Evolutionary conservation across 129 eudicot genomes (phyloP), one percentile per base, ranked within the genome.

Genomic region (Mikania micrantha): DNA sequence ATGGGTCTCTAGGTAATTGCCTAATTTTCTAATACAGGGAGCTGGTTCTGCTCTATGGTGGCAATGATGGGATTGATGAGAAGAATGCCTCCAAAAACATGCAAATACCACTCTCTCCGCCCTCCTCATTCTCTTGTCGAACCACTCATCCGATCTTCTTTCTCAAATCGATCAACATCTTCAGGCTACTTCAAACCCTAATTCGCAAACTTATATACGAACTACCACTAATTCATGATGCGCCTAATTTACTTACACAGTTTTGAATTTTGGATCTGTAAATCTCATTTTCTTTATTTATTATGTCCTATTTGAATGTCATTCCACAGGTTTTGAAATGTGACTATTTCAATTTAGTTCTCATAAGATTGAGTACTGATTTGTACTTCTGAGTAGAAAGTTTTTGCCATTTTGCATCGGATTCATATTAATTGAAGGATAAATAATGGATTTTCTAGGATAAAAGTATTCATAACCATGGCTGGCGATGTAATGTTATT

Each of bases 141-240:
- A 84, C 41, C 88, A 88, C 64, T 85, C 98, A 59, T 67, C 91
- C 17, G 98, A 91, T 91, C 98, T 91, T 32, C 98, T 91, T 60
- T 91, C 98, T 71, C 98, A 91, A 88, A 82, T 91, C 42, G 98
- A 91, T 66, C 98, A 91, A 74, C 98, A 96, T 76, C 96, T 91
- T 44, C 94, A 91, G 96, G 98, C 85, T 52, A 8, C 35, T 44
- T 0, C 24, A 17, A 73, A n/a, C 34, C 54, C 54, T 64, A 35
- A 35, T 25, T 36, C 29, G 1, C 13, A 50, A 7, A 22, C 29
- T 28, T 47, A 1, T 41, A 7, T 57, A 16, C 13, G 25, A 10
- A 41, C 4, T 42, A 6, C 62, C n/a, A n/a, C n/a, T 11, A 17
- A 22, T 48, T 22, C 5, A 15, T 64, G 9, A 24, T 39, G 3